Evolutionary conservation across 257 asterid genomes (phyloP), one percentile per base, ranked within the genome.

Genomic region (Fraxinus cuspidata): DNA sequence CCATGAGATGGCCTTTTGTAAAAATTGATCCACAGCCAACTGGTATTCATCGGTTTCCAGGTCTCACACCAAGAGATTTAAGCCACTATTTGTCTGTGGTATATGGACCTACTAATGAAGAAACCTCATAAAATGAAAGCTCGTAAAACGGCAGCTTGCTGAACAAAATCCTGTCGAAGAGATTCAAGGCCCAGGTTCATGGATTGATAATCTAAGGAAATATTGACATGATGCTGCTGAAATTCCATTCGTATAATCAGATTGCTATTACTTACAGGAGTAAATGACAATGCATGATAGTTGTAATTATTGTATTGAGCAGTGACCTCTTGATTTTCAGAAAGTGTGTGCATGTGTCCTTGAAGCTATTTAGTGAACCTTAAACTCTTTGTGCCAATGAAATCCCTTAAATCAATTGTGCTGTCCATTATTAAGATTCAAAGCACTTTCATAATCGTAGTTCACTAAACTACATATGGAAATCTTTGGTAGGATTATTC

Each of bases 1-100:
- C 84, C 60, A 90, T 92, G 97, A 85, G 70, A 80, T 94, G 97
- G 98, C 98, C 98, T 12, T 91, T 95, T 88, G 96, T 90, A 51
- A 89, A 92, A 86, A 85, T 94, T 5, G 97, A 89, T 79, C 88
- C 83, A 1, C 86, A 31, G 68, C 96, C 94, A 21, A 78, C 71
- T 81, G 83, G 90, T 81, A 82, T 79, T 44, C 93, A 91, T 74
- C 86, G 96, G 51, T 94, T 92, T 85, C 99, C 97, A 13, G 99
- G 99, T 66, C 94, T 94, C 84, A 94, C 92, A n/a, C 32, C 84
- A 12, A 78, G 51, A 58, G 97, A 92, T 74, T 74, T 94, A 37
- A 81, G 78, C 67, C 96, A 85, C 81, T 92, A 94, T 84, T 60
- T 91, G 42, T 84, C 95, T 56, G 85, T 94, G 1, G 88, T 94